Evolutionary conservation across 139 green algal genomes (phyloP), one percentile per base, ranked within the genome.

Genomic region (Closterium sp.): DNA sequence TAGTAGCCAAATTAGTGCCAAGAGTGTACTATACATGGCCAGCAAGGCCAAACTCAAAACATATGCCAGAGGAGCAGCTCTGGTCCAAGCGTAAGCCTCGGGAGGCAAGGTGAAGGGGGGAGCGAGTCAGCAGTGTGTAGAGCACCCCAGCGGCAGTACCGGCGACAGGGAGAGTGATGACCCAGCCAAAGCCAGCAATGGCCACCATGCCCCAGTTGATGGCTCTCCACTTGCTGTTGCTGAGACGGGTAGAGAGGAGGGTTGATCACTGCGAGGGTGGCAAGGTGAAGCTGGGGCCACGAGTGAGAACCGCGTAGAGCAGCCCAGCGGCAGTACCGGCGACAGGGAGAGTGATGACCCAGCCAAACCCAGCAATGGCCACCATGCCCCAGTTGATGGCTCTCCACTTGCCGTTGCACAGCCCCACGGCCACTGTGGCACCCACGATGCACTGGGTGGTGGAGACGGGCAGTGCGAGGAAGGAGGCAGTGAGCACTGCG

Each of bases 391-490:
- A 87, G 85, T 87, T 87, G 10, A 87, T 87, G n/a, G 85, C 85
- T 24, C 28, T 94, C 89, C 87, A 96, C 94, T 97, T 97, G 90
- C 93, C 92, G 89, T 97, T 96, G 17, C 95, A 89, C 9, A 97
- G 32, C 9, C 95, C 96, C 2, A 98, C 92, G 87, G 91, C 94
- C 4, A 95, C 85, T 4, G 95, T 95, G 17, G 95, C 94, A 13
- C 97, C 96, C 27, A 94, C 95, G n/a, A 97, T 94, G 90, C 91
- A 95, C 88, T 98, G 97, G 3, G 97, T 97, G 86, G 96, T 97
- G 31, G 96, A 97, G 70, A 97, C 89, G 9, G 97, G 97, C 50
- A 98, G 95, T 4, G 85, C n/a, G 9, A 87, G 85, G 85, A 87
- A 87, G 85, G 90, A 93, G 21, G 94, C 96, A 5, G 96, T 86